Evolutionary conservation across 192 early-diverging fungal species (phyloP).

Genomic region (Entomortierella lignicola): DNA sequence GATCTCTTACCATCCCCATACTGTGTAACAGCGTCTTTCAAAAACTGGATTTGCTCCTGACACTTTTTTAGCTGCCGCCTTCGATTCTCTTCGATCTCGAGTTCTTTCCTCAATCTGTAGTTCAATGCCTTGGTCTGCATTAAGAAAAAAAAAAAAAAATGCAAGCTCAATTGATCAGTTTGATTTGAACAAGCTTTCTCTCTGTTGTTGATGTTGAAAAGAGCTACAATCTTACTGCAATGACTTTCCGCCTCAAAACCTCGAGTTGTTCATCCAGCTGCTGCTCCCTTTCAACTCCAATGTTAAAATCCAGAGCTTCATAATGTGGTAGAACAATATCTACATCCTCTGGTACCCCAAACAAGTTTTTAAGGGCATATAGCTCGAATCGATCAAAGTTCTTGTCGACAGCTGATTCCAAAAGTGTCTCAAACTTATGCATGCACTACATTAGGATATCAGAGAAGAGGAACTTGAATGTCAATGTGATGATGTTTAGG

Average conservation of each 20-base stretch:
- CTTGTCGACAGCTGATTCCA: slow-evolving; percentile 83
- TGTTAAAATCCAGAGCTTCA: slow-evolving; percentile 57
- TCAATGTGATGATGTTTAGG: no score
- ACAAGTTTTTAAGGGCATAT: slow-evolving; percentile 79
- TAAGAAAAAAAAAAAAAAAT: neutral
- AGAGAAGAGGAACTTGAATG: no score
- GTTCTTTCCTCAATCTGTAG: slow-evolving; percentile 49
- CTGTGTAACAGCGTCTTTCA: slow-evolving; percentile 30
- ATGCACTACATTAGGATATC: no score
- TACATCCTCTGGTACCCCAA: slow-evolving; percentile 71
- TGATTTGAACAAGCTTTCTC: no score
- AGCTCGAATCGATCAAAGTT: slow-evolving; percentile 88
- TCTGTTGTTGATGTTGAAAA: no score
- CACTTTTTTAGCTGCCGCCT: slow-evolving; percentile 29
- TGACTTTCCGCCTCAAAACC: slow-evolving; percentile 50
- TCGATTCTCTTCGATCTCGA: slow-evolving; percentile 28
- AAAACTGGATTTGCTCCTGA: slow-evolving; percentile 42
- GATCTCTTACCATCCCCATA: slow-evolving; percentile 29
- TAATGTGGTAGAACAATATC: slow-evolving; percentile 65
- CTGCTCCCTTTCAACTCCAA: slow-evolving; percentile 38
- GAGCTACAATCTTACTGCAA: slow-evolving; percentile 12
- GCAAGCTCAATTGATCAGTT: neutral
- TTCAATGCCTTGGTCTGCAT: slow-evolving; percentile 56
- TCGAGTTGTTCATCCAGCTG: slow-evolving; percentile 56
- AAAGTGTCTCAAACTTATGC: slow-evolving; percentile 78